Percentiles rank a stretch among this genome's conserved stretches.
Conservation (phyloP, 2,329 filamentous ascomycete genomes). For the Penicillium hordei region DNA sequence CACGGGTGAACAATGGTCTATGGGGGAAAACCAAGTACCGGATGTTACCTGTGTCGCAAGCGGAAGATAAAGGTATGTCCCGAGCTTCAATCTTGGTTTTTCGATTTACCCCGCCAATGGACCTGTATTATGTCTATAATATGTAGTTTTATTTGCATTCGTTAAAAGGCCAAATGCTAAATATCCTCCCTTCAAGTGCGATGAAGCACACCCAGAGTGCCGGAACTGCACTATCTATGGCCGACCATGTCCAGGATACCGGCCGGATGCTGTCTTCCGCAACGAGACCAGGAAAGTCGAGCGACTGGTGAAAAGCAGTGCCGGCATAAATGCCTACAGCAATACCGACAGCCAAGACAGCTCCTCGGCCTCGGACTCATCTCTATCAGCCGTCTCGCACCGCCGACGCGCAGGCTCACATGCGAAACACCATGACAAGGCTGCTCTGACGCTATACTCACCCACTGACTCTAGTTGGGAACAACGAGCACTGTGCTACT, state of each 20-base stretch:
- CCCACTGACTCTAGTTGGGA: slow-evolving; percentile 36
- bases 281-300: slow-evolving; percentile 37
- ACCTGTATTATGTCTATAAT: not conserved
- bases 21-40: slow-evolving; percentile 41
- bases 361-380: slow-evolving; percentile 2
- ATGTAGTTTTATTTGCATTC: not conserved
- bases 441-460: slow-evolving; percentile 18
- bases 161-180: slow-evolving; percentile 1
- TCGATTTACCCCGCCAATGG: not conserved
- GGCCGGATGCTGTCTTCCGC: slow-evolving; percentile 36
- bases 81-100: slow-evolving; percentile 15
- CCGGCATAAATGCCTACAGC: not conserved
- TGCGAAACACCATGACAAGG: not conserved
- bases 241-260: slow-evolving; percentile 40
- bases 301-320: slow-evolving; percentile 27
- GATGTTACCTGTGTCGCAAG: slow-evolving; percentile 42
- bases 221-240: slow-evolving; percentile 40
- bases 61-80: slow-evolving; percentile 40
- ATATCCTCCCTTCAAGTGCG: slow-evolving; percentile 29
- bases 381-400: not conserved
- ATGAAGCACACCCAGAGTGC: slow-evolving; percentile 39
- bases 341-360: slow-evolving; percentile 1
- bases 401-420: not conserved
- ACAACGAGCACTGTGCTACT: slow-evolving; percentile 42
- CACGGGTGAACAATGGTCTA: slow-evolving; percentile 39